phyloP scores from a whole-genome alignment of 371 early-diverging fungal species.

The Saksenaea vasiformis region DNA sequence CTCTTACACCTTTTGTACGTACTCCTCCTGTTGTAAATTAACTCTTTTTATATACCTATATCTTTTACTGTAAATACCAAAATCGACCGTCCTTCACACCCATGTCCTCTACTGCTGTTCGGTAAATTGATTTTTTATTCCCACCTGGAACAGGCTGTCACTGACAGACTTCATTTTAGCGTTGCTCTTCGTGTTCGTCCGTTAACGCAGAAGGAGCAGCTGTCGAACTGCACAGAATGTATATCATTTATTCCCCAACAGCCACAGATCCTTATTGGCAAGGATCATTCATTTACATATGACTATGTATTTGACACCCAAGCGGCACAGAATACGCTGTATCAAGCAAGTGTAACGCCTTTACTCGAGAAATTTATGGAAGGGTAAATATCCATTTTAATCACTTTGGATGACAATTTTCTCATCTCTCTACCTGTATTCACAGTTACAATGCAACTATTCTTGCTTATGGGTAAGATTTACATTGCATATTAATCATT shows the following conservation, averaged over 20 bases:
- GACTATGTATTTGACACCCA: conserved; percentile 83
- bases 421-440: not conserved
- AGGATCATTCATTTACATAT: conserved; percentile 76
- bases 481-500: not conserved
- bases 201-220: conserved; percentile 68
- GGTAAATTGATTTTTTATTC: conserved; percentile 10
- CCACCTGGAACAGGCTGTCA: not conserved
- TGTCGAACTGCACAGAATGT: conserved; percentile 68
- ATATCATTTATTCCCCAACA: conserved; percentile 62
- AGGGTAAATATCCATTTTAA: conserved; percentile 60
- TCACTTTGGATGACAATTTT: too few species aligned
- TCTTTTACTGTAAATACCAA: not conserved
- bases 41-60: not conserved
- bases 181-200: conserved; percentile 83
- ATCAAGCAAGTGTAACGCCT: conserved; percentile 64
- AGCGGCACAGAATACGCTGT: conserved; percentile 68
- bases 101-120: conserved; percentile 39
- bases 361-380: conserved; percentile 81
- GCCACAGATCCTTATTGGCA: conserved; percentile 62
- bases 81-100: not conserved
- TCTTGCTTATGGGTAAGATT: conserved; percentile 91
- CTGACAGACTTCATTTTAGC: conserved; percentile 26
- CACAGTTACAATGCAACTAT: conserved; percentile 82
- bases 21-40: conserved; percentile 1
- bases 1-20: not conserved